Percentiles rank a stretch among this genome's conserved stretches.
phyloP scores from a whole-genome alignment of 2,329 filamentous ascomycete species.

The Myriosclerotinia scirpicola region DNA sequence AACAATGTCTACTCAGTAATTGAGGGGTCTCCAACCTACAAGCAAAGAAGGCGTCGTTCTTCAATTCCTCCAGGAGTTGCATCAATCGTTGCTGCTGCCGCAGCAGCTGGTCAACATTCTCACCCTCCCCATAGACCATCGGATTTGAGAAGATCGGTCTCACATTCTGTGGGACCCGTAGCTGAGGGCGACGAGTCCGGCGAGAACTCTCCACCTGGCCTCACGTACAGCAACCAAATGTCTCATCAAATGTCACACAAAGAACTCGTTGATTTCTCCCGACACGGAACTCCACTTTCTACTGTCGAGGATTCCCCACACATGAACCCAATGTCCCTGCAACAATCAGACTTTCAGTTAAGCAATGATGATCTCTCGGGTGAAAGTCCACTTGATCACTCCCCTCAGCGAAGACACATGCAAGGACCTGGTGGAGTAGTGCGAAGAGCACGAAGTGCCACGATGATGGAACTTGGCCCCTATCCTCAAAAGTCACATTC shows the following conservation, averaged over 20 bases:
- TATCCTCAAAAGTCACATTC: conserved; percentile 98
- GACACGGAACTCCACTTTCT: conserved; percentile 86
- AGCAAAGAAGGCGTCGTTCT: conserved; percentile 90
- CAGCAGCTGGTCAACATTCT: conserved; percentile 48
- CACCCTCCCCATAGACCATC: conserved; percentile 74
- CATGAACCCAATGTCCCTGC: conserved; percentile 67
- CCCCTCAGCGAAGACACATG: conserved; percentile 65
- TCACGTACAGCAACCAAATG: conserved; percentile 69
- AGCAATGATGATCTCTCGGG: conserved; percentile 61
- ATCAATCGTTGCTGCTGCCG: conserved; percentile 64
- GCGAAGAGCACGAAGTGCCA: conserved; percentile 88
- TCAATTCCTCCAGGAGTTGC: conserved; percentile 82
- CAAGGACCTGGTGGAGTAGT: conserved; percentile 73
- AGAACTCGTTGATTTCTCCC: conserved; percentile 79
- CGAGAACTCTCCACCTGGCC: conserved; percentile 75
- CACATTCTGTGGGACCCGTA: conserved; percentile 79
- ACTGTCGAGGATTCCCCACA: conserved; percentile 80
- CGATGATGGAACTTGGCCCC: conserved; percentile 92
- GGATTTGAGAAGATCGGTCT: conserved; percentile 88
- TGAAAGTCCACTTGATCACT: conserved; percentile 59
- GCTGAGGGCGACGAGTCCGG: conserved; percentile 76
- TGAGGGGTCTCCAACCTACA: conserved; percentile 97
- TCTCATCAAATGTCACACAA: conserved; percentile 68
- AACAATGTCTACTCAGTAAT: conserved; percentile 93
- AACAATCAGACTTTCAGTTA: conserved; percentile 69